Evolutionary conservation across 176 grass and related monocot species (phyloP), one percentile per base, ranked within the genome.

Genomic region (Dactylis glomerata): DNA sequence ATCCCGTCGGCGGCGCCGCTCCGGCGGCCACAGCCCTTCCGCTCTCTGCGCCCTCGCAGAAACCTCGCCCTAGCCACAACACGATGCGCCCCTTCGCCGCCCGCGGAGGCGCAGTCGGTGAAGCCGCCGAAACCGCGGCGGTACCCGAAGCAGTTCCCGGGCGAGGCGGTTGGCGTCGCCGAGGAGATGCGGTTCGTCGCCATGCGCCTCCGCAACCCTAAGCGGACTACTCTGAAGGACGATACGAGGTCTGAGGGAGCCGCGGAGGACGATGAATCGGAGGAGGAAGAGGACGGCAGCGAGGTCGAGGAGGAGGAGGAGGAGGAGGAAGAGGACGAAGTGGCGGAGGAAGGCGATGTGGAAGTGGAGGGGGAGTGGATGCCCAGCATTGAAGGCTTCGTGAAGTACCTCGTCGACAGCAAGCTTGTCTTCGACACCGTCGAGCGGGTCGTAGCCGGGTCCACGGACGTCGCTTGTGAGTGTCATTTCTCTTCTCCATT

Each of bases 151-250:
- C 91, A 85, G 58, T 88, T 61, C 61, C 96, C 96, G 10, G 91
- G 93, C 10, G 93, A 95, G 91, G 84, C 58, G 38, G 81, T 90
- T 69, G 96, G 96, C 75, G 89, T 98, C 76, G 90, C 88, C 14
- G 87, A 98, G 85, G 93, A 98, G 93, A 98, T 98, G 91, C 88
- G 93, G 26, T 98, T 98, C 56, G 93, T 98, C 10, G 96, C 93
- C 89, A 98, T 98, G 96, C 91, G 93, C 40, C 85, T 98, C 49
- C 91, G 88, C 58, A 85, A 90, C 55, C 68, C 74, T 33, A 90
- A 87, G 75, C 15, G 80, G 47, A 87, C 84, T 32, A 83, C 81
- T 40, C 62, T 83, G n/a, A 75, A 83, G 49, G 79, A 78, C 36
- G 9, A 32, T 16, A 3, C 38, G 44, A 51, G 68, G 73, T 71